Base-by-base conservation (phyloP, 2,329 filamentous ascomycete genomes). In the Ophioceras dolichostomum region DNA sequence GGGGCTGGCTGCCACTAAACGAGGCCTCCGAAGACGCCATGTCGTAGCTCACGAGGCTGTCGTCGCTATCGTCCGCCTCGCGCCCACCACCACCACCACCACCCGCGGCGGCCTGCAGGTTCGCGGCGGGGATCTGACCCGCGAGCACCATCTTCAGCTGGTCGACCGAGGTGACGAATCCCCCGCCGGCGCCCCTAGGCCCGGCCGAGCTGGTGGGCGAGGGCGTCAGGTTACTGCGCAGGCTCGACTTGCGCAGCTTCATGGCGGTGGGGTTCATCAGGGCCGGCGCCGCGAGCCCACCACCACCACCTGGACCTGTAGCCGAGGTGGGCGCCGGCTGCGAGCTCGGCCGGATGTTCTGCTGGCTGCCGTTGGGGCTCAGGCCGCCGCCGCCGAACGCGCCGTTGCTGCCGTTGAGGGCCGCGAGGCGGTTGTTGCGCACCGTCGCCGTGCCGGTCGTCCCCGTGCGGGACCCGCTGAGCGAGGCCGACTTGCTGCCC, bases 41-140 rank as follows among this genome's bases (percentile, higher is more conserved):
- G 39, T 83, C 79, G 44, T 78, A 81, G 59, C 77, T 83, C 44
- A 80, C 70, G 64, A 85, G 72, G 54, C 78, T 83, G 38, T 85
- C 80, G 39, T 64, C 69, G 49, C 67, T 76, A 38, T 65, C 70
- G 45, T 67, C 64, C 41, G 71, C 73, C 36, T 69, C 65, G 16
- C 65, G 61, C 14, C 54, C 52, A 21, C 57, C 61, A 4, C 55
- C 62, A n/a, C 54, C 53, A 21, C 57, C 60, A 4, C 56, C 54
- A 2, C 10, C 31, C 18, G 59, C 59, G 19, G 57, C 54, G 36
- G 57, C 52, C 28, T 60, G 56, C 32, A 55, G 58, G 12, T 58
- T 59, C 30, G 61, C 62, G 27, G 55, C 54, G 24, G 47, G 42
- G 22, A 60, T 47, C 30, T 71, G 67, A 24, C 74, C 75, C 1